phyloP scores from a whole-genome alignment of 2,329 filamentous ascomycete species.

The Colletotrichum cordylinicola region DNA sequence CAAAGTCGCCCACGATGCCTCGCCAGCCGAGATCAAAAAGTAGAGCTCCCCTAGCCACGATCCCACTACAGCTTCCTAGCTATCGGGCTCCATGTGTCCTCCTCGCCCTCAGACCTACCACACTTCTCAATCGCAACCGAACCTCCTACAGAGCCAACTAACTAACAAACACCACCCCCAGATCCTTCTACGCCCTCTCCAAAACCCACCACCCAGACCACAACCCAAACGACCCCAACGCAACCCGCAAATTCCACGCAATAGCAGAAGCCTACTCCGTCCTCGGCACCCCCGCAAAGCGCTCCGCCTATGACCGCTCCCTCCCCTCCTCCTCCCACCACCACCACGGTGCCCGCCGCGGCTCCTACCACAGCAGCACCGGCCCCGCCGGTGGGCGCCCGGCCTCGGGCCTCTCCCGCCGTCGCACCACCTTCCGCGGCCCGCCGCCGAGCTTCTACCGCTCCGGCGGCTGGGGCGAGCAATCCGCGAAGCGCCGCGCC shows the following conservation, averaged over 20 bases:
- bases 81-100: neutral
- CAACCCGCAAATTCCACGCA: conserved; percentile 78
- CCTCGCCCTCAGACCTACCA: neutral
- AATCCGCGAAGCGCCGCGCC: conserved; percentile 62
- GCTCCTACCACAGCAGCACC: conserved; percentile 61
- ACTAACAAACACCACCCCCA: conserved; percentile 30
- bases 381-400: conserved; percentile 76
- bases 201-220: conserved; percentile 93
- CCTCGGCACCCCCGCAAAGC: conserved; percentile 76
- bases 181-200: conserved; percentile 88
- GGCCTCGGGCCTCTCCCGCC: conserved; percentile 79
- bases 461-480: conserved; percentile 77
- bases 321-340: conserved; percentile 42
- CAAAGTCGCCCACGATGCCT: conserved; percentile 72
- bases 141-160: neutral
- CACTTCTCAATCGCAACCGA: neutral
- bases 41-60: conserved; percentile 33
- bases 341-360: conserved; percentile 32
- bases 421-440: conserved; percentile 78
- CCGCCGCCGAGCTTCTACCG: conserved; percentile 91
- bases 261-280: conserved; percentile 85
- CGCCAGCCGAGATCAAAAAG: conserved; percentile 84
- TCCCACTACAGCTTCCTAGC: neutral
- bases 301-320: conserved; percentile 81
- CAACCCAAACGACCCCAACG: conserved; percentile 77